These are phyloP conservation scores for Massariosphaeria phaeospora DNA, from an alignment of 495 filamentous ascomycete species.

Conservation along the genomic window DNA sequence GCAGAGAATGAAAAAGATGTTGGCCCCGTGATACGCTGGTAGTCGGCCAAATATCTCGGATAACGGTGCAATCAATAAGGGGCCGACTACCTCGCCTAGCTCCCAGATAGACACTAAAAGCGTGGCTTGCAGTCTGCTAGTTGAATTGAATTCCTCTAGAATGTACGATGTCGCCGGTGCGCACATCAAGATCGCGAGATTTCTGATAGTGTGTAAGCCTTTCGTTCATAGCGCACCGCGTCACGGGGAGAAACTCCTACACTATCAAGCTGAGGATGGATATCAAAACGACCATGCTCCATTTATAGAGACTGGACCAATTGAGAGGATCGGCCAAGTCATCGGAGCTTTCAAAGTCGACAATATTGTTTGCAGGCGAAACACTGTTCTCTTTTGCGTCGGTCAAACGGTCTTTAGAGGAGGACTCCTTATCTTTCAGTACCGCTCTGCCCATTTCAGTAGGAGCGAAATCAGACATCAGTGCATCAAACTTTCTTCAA, in stretches of 20 bases:
- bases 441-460: too few species aligned
- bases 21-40: conserved; percentile 50
- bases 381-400: background rate
- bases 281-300: conserved; percentile 5
- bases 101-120: conserved; percentile 43
- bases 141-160: conserved; percentile 33
- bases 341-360: conserved; percentile 2
- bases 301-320: conserved; percentile 4
- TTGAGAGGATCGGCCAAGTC: conserved; percentile 1
- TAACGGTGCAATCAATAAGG: conserved; percentile 56
- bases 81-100: conserved; percentile 54
- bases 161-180: conserved; percentile 25
- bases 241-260: background rate
- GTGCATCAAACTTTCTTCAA: too few species aligned
- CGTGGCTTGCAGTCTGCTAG: conserved; percentile 29
- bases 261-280: conserved; percentile 7
- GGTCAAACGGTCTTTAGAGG: background rate
- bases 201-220: too few species aligned
- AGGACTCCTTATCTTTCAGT: background rate
- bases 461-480: too few species aligned
- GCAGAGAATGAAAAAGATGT: conserved; percentile 52
- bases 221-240: background rate
- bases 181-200: conserved; percentile 25
- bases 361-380: background rate
- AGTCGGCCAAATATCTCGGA: conserved; percentile 62